These are phyloP conservation scores for Alectoria sarmentosa DNA, from an alignment of 495 filamentous ascomycete genomes.

Conservation along the genomic window DNA sequence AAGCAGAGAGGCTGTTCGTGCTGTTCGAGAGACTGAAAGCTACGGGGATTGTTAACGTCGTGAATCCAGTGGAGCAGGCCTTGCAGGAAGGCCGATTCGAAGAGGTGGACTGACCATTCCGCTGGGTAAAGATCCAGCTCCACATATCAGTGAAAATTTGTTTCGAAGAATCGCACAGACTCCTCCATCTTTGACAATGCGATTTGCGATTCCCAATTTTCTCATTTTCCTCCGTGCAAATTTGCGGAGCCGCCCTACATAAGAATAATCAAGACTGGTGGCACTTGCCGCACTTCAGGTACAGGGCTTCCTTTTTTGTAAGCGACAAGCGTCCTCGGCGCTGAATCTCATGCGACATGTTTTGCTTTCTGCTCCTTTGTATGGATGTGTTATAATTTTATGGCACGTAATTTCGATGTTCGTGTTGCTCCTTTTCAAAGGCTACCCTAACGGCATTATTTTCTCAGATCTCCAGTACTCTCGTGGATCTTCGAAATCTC, in stretches of 20 bases:
- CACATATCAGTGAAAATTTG: background rate
- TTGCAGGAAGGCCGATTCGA: slow-evolving; percentile 71
- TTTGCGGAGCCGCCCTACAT: background rate
- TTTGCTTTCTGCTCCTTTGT: background rate
- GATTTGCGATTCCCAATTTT: background rate
- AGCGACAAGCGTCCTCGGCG: background rate
- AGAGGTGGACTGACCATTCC: slow-evolving; percentile 42
- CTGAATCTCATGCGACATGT: background rate
- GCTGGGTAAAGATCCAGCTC: background rate
- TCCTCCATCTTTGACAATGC: background rate
- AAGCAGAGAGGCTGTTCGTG: slow-evolving; percentile 89
- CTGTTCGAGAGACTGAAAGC: slow-evolving; percentile 87
- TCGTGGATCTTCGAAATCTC: background rate
- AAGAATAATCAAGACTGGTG: background rate
- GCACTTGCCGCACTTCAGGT: background rate
- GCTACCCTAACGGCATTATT: background rate
- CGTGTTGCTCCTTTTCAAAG: background rate
- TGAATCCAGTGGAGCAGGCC: slow-evolving; percentile 79
- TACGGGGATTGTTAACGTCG: slow-evolving; percentile 73
- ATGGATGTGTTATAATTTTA: background rate
- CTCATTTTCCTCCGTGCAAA: background rate
- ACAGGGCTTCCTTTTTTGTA: background rate
- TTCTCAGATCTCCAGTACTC: background rate
- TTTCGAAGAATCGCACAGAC: background rate
- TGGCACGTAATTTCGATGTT: background rate